Evolutionary conservation across 208 protist genomes (phyloP).

Genomic region (Leptomonas pyrrhocoris): DNA sequence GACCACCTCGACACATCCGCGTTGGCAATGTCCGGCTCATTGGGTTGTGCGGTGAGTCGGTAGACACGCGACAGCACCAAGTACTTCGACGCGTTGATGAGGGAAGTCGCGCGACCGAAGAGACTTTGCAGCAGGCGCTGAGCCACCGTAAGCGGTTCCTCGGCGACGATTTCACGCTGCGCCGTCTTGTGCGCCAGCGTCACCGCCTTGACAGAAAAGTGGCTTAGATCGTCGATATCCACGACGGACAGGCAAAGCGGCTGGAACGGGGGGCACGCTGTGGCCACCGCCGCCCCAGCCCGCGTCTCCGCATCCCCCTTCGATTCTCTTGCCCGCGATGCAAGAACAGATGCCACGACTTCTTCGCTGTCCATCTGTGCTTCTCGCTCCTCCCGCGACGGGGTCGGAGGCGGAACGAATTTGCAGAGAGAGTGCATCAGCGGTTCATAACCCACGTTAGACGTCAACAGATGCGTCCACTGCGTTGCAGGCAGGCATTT

Average conservation of each 20-base stretch:
- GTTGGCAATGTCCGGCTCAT: neutral
- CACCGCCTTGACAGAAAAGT: conserved; percentile 6
- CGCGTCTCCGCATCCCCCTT: neutral
- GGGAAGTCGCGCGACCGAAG: conserved; percentile 11
- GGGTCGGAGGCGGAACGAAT: neutral
- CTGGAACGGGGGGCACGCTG: conserved; percentile 8
- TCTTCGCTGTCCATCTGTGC: neutral
- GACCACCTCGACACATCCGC: conserved; percentile 13
- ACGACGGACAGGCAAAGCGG: conserved; percentile 14
- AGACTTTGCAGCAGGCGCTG: conserved; percentile 19
- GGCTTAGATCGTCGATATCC: conserved; percentile 14
- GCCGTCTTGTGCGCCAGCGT: conserved; percentile 2
- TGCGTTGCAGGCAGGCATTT: conserved; percentile 17
- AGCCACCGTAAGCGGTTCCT: conserved; percentile 4
- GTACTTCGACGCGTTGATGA: conserved; percentile 10
- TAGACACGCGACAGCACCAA: conserved; percentile 17
- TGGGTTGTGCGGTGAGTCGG: conserved; percentile 5
- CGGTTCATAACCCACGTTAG: conserved; percentile 6
- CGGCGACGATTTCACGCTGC: neutral
- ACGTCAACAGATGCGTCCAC: conserved; percentile 21
- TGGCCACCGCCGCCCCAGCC: conserved; percentile 2
- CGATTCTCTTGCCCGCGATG: neutral
- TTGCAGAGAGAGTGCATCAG: conserved; percentile 6
- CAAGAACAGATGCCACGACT: neutral
- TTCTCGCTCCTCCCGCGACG: conserved; percentile 23